Evolutionary conservation across 805 yeast genomes (phyloP).

Genomic region (Nakazawaea sp.): DNA sequence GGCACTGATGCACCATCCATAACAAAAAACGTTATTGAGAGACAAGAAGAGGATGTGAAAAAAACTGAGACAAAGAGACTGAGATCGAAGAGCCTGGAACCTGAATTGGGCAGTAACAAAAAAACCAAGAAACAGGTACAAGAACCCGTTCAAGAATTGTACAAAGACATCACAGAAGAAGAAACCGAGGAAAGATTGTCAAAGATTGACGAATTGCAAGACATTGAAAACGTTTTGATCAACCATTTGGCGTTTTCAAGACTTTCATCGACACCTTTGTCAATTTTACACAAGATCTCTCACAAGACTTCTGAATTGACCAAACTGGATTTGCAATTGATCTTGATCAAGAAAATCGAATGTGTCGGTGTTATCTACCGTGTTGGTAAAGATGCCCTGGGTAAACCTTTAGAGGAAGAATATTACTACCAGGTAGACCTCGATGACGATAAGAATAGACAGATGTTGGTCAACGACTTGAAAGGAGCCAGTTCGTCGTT

Average conservation of each 20-base stretch:
- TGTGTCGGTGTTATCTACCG: constrained; percentile 88
- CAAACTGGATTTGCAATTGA: constrained; percentile 35
- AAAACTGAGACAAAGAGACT: too few species aligned
- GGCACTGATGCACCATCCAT: not conserved
- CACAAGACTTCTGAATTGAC: constrained; percentile 41
- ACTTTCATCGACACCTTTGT: constrained; percentile 80
- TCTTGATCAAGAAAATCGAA: constrained; percentile 33
- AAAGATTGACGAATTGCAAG: constrained; percentile 34
- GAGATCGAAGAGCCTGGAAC: not conserved
- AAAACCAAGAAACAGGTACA: not conserved
- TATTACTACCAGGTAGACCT: constrained; percentile 84
- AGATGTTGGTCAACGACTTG: constrained; percentile 59
- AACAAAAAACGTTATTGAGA: not conserved
- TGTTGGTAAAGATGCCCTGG: constrained; percentile 94
- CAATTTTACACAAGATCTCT: constrained; percentile 57
- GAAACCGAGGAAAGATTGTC: constrained; percentile 4
- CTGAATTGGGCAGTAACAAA: not conserved
- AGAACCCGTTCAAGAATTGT: not conserved
- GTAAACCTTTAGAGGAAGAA: constrained; percentile 89
- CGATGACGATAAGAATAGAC: constrained; percentile 69
- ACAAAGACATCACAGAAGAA: constrained; percentile 8
- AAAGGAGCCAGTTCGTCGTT: constrained; percentile 74
- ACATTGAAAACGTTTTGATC: constrained; percentile 57
- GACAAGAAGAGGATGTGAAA: not conserved
- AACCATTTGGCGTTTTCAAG: constrained; percentile 91